A percentile compares a stretch with the other conserved stretches of the same genome.
Evolutionary conservation across 148 eudicot species (phyloP).

Genomic region (Nepenthes mirabilis): DNA sequence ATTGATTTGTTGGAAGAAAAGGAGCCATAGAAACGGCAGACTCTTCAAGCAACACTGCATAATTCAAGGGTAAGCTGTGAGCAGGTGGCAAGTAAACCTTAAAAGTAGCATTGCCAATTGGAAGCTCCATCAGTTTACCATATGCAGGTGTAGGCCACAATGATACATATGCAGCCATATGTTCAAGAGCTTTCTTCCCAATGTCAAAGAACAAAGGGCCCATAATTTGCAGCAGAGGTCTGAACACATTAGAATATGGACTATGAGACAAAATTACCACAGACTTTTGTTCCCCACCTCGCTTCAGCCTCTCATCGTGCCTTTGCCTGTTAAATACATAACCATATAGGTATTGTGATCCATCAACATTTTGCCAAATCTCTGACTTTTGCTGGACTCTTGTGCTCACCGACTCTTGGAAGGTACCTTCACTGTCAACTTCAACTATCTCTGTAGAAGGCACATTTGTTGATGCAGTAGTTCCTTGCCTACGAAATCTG

Average conservation of each 20-base stretch:
- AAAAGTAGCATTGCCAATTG: conserved; percentile 77
- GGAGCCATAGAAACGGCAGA: conserved; percentile 55
- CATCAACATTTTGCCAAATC: conserved; percentile 8
- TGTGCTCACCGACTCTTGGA: conserved; percentile 8
- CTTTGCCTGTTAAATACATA: conserved; percentile 96
- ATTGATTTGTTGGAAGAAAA: conserved; percentile 66
- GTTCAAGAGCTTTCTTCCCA: conserved; percentile 81
- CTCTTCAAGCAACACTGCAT: conserved; percentile 42
- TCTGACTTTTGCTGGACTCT: conserved; percentile 4
- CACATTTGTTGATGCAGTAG: conserved; percentile 9
- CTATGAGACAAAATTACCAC: conserved; percentile 80
- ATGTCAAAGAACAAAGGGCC: conserved; percentile 91
- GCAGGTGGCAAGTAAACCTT: conserved; percentile 82
- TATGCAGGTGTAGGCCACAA: conserved; percentile 75
- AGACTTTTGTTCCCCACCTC: conserved; percentile 97
- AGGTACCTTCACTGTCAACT: conserved; percentile 15
- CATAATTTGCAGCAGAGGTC: conserved; percentile 82
- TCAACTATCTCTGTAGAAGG: conserved; percentile 34
- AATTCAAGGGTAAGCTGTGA: conserved; percentile 65
- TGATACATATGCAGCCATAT: conserved; percentile 76
- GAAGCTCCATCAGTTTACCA: conserved; percentile 86
- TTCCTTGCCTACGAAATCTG: conserved; percentile 42
- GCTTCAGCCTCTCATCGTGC: conserved; percentile 90
- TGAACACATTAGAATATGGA: conserved; percentile 83
- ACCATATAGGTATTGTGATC: conserved; percentile 54